phyloP scores from a whole-genome alignment of 805 yeast genomes.

The Metschnikowia sp. region DNA sequence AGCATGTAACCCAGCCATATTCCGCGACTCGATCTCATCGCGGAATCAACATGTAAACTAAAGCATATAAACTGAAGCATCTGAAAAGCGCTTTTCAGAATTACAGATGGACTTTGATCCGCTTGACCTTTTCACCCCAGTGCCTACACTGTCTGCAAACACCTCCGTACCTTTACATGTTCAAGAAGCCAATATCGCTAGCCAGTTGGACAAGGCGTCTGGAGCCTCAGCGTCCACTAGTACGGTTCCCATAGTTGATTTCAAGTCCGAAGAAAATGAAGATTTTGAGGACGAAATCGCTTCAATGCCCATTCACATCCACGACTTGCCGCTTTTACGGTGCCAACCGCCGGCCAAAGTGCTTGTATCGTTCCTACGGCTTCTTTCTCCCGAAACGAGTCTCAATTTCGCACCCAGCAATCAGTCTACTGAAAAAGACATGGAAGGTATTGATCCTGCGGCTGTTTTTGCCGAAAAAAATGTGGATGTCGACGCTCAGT shows the following conservation, averaged over 20 bases:
- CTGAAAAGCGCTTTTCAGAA: background rate
- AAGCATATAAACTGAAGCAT: background rate
- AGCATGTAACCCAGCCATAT: too few species aligned
- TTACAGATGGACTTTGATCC: slow-evolving; percentile 42
- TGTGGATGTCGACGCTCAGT: slow-evolving; percentile 24
- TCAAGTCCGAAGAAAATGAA: background rate
- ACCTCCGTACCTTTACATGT: too few species aligned
- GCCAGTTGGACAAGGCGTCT: too few species aligned
- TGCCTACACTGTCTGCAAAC: slow-evolving; percentile 5
- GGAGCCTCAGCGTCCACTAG: too few species aligned
- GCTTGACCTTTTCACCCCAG: slow-evolving; percentile 36
- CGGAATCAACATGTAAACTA: too few species aligned
- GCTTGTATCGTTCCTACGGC: slow-evolving; percentile 41
- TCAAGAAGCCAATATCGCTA: too few species aligned
- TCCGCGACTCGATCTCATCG: too few species aligned
- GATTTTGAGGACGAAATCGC: slow-evolving; percentile 14
- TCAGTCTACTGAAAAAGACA: slow-evolving; percentile 2
- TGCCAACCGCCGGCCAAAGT: slow-evolving; percentile 46
- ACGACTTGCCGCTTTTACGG: slow-evolving; percentile 58
- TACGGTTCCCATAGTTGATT: background rate
- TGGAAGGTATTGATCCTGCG: slow-evolving; percentile 10
- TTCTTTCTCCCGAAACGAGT: slow-evolving; percentile 48
- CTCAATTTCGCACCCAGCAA: slow-evolving; percentile 44
- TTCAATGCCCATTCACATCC: slow-evolving; percentile 42
- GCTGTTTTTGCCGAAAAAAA: slow-evolving; percentile 32